phyloP scores from a whole-genome alignment of 1,284 basidiomycete species.

The Mycosarcoma maydis region DNA sequence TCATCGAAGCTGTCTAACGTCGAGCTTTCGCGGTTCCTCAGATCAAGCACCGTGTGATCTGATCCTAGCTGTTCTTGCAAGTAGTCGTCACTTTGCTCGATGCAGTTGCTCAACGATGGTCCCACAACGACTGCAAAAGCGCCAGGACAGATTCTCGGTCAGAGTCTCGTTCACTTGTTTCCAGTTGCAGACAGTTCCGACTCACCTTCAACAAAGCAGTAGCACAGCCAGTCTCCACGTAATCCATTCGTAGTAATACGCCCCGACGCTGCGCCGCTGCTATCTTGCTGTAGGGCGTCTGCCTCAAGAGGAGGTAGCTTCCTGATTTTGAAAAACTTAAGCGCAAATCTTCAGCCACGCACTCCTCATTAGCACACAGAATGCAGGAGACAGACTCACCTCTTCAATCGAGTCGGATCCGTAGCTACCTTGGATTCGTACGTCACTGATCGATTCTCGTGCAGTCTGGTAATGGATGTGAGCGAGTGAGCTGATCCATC shows the following conservation, averaged over 20 bases:
- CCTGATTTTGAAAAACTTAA: slow-evolving; percentile 26
- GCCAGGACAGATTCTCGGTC: not conserved
- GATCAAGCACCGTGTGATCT: slow-evolving; percentile 5
- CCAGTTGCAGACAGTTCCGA: no score
- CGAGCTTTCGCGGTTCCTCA: not conserved
- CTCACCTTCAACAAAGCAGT: slow-evolving; percentile 46
- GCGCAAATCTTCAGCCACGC: no score
- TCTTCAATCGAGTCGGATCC: slow-evolving; percentile 2
- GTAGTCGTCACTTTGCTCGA: not conserved
- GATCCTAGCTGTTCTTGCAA: slow-evolving; percentile 15
- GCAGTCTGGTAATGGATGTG: not conserved
- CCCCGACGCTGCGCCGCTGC: not conserved
- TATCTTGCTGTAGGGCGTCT: slow-evolving; percentile 5
- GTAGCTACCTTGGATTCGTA: not conserved
- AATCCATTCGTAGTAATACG: not conserved
- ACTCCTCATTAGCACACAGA: no score
- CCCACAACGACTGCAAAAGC: slow-evolving; percentile 15
- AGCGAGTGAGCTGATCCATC: not conserved
- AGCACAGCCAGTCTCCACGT: slow-evolving; percentile 49
- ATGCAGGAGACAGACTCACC: no score
- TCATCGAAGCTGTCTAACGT: not conserved
- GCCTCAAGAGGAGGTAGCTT: slow-evolving; percentile 23
- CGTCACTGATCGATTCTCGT: not conserved
- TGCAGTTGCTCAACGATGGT: slow-evolving; percentile 3
- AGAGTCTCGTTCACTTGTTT: not conserved